Conservation (phyloP, 202 grass and related monocot species). For the Carex arenaria region DNA sequence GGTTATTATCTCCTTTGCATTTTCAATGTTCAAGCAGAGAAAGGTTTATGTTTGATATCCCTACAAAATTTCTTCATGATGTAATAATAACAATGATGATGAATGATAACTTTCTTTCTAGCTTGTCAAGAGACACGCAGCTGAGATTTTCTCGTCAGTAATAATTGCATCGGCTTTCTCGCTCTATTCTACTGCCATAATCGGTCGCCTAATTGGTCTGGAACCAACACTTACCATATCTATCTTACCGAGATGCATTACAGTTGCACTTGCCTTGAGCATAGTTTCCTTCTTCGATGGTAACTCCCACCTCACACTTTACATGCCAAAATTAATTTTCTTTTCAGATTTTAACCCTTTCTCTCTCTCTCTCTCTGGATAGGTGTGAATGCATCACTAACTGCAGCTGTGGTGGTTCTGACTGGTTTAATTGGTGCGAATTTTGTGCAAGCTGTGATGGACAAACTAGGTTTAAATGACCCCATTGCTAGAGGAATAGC, state of each 20-base stretch:
- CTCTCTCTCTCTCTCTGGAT: neutral
- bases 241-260: conserved; percentile 91
- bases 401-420: conserved; percentile 81
- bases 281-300: conserved; percentile 99
- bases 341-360: neutral
- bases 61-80: neutral
- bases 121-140: conserved; percentile 87
- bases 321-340: neutral
- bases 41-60: conserved; percentile 34
- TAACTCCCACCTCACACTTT: conserved; percentile 6
- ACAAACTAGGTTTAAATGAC: conserved; percentile 72
- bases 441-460: conserved; percentile 85
- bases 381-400: conserved; percentile 84
- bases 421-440: conserved; percentile 92
- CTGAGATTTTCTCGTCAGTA: conserved; percentile 91
- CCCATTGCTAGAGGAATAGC: conserved; percentile 86
- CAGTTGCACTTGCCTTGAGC: conserved; percentile 88
- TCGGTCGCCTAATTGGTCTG: conserved; percentile 59
- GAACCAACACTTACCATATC: conserved; percentile 75
- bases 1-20: conserved; percentile 91
- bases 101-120: conserved; percentile 23
- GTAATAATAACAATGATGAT: conserved; percentile 2
- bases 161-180: conserved; percentile 68
- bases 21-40: conserved; percentile 97
- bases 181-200: conserved; percentile 72